Conservation (phyloP, 371 early-diverging fungal genomes). For the Circinella umbellata region DNA sequence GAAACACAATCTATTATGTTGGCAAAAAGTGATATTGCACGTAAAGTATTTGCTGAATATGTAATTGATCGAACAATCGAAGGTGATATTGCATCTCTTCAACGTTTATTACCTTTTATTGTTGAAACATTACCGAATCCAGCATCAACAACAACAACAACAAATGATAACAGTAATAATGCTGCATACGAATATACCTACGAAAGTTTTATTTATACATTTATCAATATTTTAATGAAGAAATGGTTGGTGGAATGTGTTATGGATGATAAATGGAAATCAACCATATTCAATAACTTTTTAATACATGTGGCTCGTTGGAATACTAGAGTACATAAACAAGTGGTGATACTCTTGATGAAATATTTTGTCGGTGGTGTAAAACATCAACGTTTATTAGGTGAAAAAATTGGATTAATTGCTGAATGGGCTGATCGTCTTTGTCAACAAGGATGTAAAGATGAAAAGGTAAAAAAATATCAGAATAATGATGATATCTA, state of each 20-base stretch:
- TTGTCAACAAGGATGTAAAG: conserved; percentile 26
- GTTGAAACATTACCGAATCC: conserved; percentile 38
- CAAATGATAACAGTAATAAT: conserved; percentile 27
- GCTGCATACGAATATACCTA: conserved; percentile 47
- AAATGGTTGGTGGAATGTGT: conserved; percentile 47
- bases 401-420: conserved; percentile 34
- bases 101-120: conserved; percentile 46
- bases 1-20: conserved; percentile 24
- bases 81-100: conserved; percentile 46
- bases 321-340: conserved; percentile 46
- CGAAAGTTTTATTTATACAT: conserved; percentile 53
- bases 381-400: conserved; percentile 30
- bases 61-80: conserved; percentile 47
- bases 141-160: neutral
- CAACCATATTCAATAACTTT: conserved; percentile 49
- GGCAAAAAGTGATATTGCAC: conserved; percentile 52
- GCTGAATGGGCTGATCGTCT: conserved; percentile 41
- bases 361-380: conserved; percentile 41
- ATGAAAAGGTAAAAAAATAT: conserved; percentile 35
- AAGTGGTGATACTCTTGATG: conserved; percentile 43
- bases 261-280: conserved; percentile 42
- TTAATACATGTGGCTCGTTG: conserved; percentile 47
- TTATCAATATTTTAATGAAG: conserved; percentile 46
- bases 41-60: conserved; percentile 62
- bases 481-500: neutral